Base-by-base conservation (phyloP, 1,284 basidiomycete genomes). In the Tylopilus sp. region DNA sequence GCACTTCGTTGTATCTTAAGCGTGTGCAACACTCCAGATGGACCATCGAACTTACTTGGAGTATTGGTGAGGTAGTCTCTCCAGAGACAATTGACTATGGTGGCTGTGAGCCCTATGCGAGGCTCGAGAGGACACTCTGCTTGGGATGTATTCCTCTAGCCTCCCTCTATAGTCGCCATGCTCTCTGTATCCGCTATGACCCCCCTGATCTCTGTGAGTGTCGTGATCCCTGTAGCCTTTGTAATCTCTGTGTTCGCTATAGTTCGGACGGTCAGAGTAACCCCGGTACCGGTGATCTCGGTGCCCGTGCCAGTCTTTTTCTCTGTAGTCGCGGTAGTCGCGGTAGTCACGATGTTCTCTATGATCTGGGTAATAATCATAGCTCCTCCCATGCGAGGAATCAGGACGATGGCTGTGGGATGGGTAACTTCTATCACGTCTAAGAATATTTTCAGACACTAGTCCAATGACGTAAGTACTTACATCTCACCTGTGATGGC, bases 61-160 rank as follows among this genome's bases (percentile, higher is more conserved):
- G 31, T 57, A 57, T 29, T 63, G 61, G 13, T 60, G 56, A 31
- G 44, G 43, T 15, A 37, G 46, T 50, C 57, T 59, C n/a, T 56
- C 60, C 22, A 58, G 39, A 50, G 63, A 36, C 32, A 13, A 32
- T 25, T 69, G 68, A 50, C 53, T 51, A 5, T 50, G 15, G 43
- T 67, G 61, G 28, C 40, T 57, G 52, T 68, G 43, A 22, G 64
- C n/a, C 54, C 68, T 59, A n/a, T 72, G 70, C 7, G 68, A 65
- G 37, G 61, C 57, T 52, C 63, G 57, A 45, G 68, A 69, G 37
- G 70, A 37, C 29, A 50, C 48, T 50, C 64, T 69, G 47, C 52
- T 28, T 43, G 69, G 70, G 20, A 44, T 3, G 22, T 51, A 37
- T 17, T 48, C 41, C n/a, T 72, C 64, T 33, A 52, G 24, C 29